phyloP scores from a whole-genome alignment of 345 rosid genomes.

The Iberis pinnata region DNA sequence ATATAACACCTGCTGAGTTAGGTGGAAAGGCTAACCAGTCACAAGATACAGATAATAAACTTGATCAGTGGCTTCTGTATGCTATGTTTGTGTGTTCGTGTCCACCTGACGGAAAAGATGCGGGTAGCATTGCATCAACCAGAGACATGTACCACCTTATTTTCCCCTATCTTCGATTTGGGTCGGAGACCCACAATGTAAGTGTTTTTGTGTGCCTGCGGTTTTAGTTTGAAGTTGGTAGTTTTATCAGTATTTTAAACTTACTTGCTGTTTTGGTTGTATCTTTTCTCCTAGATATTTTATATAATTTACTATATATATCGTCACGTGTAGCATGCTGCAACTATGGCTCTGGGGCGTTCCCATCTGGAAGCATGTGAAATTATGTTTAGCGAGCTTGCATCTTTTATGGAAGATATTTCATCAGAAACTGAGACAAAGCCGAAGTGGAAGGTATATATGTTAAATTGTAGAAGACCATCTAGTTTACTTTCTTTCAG shows the following conservation, averaged over 20 bases:
- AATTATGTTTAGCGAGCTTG: constrained; percentile 82
- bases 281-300: constrained; percentile 14
- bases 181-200: constrained; percentile 78
- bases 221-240: constrained; percentile 16
- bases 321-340: constrained; percentile 61
- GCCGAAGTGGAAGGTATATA: constrained; percentile 90
- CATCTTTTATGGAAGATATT: constrained; percentile 86
- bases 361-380: constrained; percentile 97
- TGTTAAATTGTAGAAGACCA: constrained; percentile 16
- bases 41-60: constrained; percentile 84
- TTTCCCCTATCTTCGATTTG: constrained; percentile 80
- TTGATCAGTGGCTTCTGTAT: constrained; percentile 97
- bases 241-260: constrained; percentile 5
- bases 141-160: constrained; percentile 86
- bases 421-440: constrained; percentile 90
- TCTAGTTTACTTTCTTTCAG: constrained; percentile 5
- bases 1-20: constrained; percentile 83
- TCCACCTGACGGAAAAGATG: constrained; percentile 77
- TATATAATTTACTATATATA: constrained; percentile 2
- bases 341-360: constrained; percentile 96
- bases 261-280: constrained; percentile 10
- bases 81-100: constrained; percentile 95
- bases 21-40: constrained; percentile 91
- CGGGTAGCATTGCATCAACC: constrained; percentile 69
- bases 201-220: constrained; percentile 29